Evolutionary conservation across 2,329 filamentous ascomycete species (phyloP).

Genomic region (Fusarium sp.): DNA sequence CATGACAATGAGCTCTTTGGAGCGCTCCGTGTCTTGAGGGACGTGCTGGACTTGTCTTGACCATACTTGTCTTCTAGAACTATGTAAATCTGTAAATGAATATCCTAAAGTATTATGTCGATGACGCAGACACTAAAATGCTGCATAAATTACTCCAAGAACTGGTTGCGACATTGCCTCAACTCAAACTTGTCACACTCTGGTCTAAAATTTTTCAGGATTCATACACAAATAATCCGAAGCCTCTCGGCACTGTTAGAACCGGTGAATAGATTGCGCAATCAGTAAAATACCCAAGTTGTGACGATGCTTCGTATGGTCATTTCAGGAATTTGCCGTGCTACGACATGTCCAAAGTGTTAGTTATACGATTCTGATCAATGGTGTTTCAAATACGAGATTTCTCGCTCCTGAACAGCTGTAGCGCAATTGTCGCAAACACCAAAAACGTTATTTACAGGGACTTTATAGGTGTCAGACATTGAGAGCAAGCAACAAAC

Average conservation of each 20-base stretch:
- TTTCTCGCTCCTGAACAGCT: neutral
- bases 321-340: neutral
- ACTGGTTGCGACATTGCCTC: too few species aligned
- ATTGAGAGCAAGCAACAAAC: neutral
- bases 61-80: neutral
- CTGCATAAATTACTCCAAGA: neutral
- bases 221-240: too few species aligned
- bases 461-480: neutral
- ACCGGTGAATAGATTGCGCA: too few species aligned
- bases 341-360: fast-evolving
- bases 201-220: too few species aligned
- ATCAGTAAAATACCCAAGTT: neutral
- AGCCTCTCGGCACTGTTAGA: too few species aligned
- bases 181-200: too few species aligned
- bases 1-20: constrained; percentile 53
- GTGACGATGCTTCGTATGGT: neutral
- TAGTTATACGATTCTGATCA: fast-evolving
- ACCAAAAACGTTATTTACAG: neutral
- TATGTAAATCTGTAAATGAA: fast-evolving
- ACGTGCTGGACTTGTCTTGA: constrained; percentile 14
- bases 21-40: constrained; percentile 42
- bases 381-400: fast-evolving
- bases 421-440: neutral
- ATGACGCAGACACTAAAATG: fast-evolving
- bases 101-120: too few species aligned